Evolutionary conservation across 2,329 filamentous ascomycete species (phyloP).

Genomic region (Monilinia aucupariae): DNA sequence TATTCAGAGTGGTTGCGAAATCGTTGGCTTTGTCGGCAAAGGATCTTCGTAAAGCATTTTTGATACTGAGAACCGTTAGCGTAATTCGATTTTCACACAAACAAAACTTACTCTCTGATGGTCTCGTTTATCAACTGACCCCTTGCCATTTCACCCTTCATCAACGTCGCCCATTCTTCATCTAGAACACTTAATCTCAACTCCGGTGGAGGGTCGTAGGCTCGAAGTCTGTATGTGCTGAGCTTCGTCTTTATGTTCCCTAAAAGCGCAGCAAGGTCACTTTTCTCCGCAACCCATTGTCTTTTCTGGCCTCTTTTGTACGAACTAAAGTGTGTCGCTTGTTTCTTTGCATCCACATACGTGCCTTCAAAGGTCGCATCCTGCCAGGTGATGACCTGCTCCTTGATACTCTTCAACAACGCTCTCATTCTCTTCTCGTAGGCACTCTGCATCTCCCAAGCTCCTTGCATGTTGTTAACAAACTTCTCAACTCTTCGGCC

Average conservation of each 20-base stretch:
- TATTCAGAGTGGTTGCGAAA: constrained; percentile 91
- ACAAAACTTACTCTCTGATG: constrained; percentile 70
- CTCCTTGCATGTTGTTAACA: constrained; percentile 96
- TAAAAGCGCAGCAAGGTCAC: constrained; percentile 82
- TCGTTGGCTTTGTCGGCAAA: constrained; percentile 99
- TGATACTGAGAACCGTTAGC: constrained; percentile 57
- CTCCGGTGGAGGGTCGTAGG: constrained; percentile 84
- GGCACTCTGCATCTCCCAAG: constrained; percentile 98
- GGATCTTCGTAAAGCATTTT: constrained; percentile 83
- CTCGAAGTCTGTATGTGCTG: constrained; percentile 83
- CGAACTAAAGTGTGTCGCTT: constrained; percentile 72
- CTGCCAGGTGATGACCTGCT: constrained; percentile 72
- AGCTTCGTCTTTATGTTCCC: constrained; percentile 99
- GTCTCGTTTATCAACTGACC: constrained; percentile 97
- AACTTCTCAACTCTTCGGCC: constrained; percentile 97
- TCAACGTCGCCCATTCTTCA: constrained; percentile 70
- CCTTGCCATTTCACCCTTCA: constrained; percentile 77
- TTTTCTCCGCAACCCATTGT: constrained; percentile 96
- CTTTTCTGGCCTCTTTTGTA: constrained; percentile 91
- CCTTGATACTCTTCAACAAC: constrained; percentile 67
- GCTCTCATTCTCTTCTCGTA: constrained; percentile 89
- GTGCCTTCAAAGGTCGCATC: constrained; percentile 81
- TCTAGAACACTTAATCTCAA: constrained; percentile 79
- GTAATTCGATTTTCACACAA: background rate
- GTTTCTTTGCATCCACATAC: constrained; percentile 85